phyloP scores from a whole-genome alignment of 495 filamentous ascomycete species.

The Aspergillus coremiiformis region DNA sequence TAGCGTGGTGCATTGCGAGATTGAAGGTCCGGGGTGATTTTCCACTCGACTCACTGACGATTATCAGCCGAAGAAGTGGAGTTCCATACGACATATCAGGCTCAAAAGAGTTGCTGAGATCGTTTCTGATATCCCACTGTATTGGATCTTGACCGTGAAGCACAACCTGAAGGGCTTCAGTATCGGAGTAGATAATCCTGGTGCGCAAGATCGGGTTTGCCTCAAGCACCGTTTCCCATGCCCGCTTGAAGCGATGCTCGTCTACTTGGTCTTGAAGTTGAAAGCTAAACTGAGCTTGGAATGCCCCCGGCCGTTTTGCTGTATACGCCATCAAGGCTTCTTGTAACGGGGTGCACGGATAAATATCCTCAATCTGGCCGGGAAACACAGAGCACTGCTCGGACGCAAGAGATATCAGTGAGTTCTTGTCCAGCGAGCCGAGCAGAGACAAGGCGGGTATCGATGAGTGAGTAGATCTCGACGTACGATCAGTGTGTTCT shows the following conservation, averaged over 20 bases:
- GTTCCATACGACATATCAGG: neutral
- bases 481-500: neutral
- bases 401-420: neutral
- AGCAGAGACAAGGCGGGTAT: neutral
- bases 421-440: neutral
- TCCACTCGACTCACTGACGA: neutral
- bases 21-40: slow-evolving; percentile 24
- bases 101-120: neutral
- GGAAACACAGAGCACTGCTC: slow-evolving; percentile 12
- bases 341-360: slow-evolving; percentile 54
- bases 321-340: slow-evolving; percentile 50
- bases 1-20: slow-evolving; percentile 48
- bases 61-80: neutral
- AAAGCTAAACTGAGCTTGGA: slow-evolving; percentile 36
- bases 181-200: slow-evolving; percentile 22
- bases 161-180: neutral
- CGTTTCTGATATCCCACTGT: neutral
- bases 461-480: neutral
- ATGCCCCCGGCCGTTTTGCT: slow-evolving; percentile 38
- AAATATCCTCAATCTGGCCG: slow-evolving; percentile 44
- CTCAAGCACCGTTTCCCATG: slow-evolving; percentile 37
- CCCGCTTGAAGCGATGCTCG: slow-evolving; percentile 30
- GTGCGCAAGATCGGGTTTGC: slow-evolving; percentile 30
- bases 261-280: slow-evolving; percentile 12
- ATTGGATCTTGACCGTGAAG: neutral